A percentile compares a stretch with the other conserved stretches of the same genome.
Conservation (phyloP, 2,329 filamentous ascomycete species). For the Fonsecaea erecta region DNA sequence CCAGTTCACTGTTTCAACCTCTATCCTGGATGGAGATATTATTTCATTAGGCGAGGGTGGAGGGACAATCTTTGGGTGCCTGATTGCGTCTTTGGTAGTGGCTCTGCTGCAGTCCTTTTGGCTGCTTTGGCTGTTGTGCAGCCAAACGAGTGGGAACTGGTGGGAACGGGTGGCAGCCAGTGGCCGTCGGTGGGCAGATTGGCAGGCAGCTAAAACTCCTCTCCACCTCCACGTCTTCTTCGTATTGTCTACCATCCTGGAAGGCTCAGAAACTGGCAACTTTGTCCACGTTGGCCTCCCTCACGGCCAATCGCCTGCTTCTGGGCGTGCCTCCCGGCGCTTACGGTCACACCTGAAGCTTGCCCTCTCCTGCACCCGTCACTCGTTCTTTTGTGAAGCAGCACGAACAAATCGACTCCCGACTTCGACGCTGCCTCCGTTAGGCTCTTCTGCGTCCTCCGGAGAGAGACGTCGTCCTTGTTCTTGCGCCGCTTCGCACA, state of each 20-base stretch:
- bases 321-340: slow-evolving; percentile 24
- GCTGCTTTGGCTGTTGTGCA: neutral
- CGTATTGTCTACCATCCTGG: neutral
- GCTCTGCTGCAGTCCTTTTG: neutral
- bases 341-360: slow-evolving; percentile 24
- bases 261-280: neutral
- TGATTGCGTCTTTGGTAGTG: slow-evolving; percentile 15
- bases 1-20: neutral
- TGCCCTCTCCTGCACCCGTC: slow-evolving; percentile 11
- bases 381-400: slow-evolving; percentile 16
- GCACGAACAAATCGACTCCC: slow-evolving; percentile 14
- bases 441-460: slow-evolving; percentile 19
- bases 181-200: slow-evolving; percentile 3
- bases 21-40: neutral
- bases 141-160: slow-evolving; percentile 10
- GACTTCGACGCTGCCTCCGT: slow-evolving; percentile 16
- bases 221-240: slow-evolving; percentile 2
- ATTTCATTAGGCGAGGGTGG: slow-evolving; percentile 1
- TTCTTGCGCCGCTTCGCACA: too few species aligned
- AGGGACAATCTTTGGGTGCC: neutral
- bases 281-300: neutral
- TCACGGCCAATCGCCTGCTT: slow-evolving; percentile 4
- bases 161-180: slow-evolving; percentile 4
- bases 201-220: neutral
- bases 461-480: too few species aligned